These are phyloP conservation scores for Medicago lupulina DNA, from an alignment of 306 rosid genomes.

Conservation along the genomic window DNA sequence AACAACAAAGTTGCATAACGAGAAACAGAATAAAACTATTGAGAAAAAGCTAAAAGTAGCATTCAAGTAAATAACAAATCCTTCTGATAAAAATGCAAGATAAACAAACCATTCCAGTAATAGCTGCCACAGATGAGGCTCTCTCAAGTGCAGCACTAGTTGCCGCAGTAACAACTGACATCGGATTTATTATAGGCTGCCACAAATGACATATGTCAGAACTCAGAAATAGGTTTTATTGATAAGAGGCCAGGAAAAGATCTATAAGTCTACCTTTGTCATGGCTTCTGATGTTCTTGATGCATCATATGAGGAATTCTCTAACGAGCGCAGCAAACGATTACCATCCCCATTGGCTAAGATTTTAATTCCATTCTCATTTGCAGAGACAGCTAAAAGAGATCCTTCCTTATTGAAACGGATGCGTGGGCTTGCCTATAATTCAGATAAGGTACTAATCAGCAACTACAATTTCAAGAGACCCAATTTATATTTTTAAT, in stretches of 20 bases:
- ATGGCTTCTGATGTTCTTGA: slow-evolving; percentile 81
- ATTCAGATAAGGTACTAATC: slow-evolving; percentile 45
- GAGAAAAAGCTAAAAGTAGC: not conserved
- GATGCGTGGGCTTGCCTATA: slow-evolving; percentile 91
- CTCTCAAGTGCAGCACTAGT: slow-evolving; percentile 75
- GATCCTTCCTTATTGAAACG: slow-evolving; percentile 96
- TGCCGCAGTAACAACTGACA: slow-evolving; percentile 77
- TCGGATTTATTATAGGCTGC: slow-evolving; percentile 83
- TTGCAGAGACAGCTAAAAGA: slow-evolving; percentile 93
- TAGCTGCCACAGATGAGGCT: slow-evolving; percentile 69
- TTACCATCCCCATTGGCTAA: slow-evolving; percentile 83
- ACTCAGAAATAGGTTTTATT: not conserved
- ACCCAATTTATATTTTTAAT: slow-evolving; percentile 24
- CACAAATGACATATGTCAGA: slow-evolving; percentile 38
- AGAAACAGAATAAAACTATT: slow-evolving; percentile 11
- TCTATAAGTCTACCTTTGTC: slow-evolving; percentile 68
- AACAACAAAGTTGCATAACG: slow-evolving; percentile 25
- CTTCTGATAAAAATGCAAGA: slow-evolving; percentile 32
- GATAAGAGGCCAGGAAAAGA: slow-evolving; percentile 10
- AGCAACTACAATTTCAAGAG: slow-evolving; percentile 34
- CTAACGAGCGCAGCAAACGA: slow-evolving; percentile 63
- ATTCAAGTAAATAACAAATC: slow-evolving; percentile 15
- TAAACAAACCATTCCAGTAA: slow-evolving; percentile 82
- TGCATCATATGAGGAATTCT: slow-evolving; percentile 75
- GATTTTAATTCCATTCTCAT: slow-evolving; percentile 88